Percentiles rank a stretch among this genome's conserved stretches.
phyloP scores from a whole-genome alignment of 192 early-diverging fungal species.

The Coemansia sp. region DNA sequence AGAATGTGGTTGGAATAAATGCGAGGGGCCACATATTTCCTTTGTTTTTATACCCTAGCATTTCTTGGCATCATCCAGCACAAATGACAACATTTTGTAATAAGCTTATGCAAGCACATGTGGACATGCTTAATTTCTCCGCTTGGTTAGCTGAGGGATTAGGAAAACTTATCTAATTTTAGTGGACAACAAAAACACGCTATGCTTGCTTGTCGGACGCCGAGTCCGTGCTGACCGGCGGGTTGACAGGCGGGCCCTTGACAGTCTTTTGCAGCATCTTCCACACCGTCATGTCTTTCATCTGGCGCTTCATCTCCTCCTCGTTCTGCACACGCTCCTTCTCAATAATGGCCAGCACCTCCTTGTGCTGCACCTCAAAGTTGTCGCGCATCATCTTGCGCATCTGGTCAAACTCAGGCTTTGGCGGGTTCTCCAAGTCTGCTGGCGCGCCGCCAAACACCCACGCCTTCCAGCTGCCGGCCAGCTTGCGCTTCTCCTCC shows the following conservation, averaged over 20 bases:
- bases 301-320: constrained; percentile 71
- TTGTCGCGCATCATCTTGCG: constrained; percentile 60
- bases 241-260: constrained; percentile 9
- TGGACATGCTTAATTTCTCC: neutral
- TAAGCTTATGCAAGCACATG: no score
- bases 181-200: neutral
- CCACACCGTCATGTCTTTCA: constrained; percentile 92
- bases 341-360: constrained; percentile 65
- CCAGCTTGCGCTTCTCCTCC: constrained; percentile 64
- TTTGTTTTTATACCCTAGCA: neutral
- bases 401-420: constrained; percentile 64
- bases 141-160: neutral
- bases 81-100: no score
- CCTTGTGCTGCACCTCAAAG: constrained; percentile 69
- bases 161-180: neutral
- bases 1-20: neutral
- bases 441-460: constrained; percentile 45
- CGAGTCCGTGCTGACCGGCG: neutral
- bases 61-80: neutral
- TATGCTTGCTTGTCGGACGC: neutral
- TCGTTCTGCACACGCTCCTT: constrained; percentile 69
- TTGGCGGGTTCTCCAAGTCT: constrained; percentile 62
- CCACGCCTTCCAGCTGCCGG: constrained; percentile 58
- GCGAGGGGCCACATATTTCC: neutral
- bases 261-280: constrained; percentile 64